phyloP scores from a whole-genome alignment of 306 rosid genomes.

The Rosa multiflora region DNA sequence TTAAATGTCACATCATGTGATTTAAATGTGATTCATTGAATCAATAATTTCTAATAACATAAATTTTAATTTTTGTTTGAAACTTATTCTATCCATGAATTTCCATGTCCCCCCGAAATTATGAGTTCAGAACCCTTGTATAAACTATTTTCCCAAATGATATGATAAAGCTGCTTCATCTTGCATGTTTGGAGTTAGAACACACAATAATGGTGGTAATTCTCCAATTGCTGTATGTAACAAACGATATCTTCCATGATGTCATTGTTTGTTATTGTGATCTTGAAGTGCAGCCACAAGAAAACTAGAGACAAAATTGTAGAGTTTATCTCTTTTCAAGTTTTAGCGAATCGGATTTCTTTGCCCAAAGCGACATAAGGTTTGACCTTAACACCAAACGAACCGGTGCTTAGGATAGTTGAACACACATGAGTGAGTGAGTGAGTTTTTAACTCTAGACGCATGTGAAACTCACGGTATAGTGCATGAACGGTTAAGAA shows the following conservation, averaged over 20 bases:
- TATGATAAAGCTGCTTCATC: neutral
- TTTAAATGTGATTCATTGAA: too few relatives aligned
- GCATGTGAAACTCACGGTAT: too few relatives aligned
- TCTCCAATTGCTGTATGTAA: slow-evolving; percentile 7
- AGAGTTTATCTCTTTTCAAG: neutral
- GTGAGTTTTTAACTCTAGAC: too few relatives aligned
- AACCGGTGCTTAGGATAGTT: neutral
- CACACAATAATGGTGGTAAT: neutral
- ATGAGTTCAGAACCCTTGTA: neutral
- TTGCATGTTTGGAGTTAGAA: neutral
- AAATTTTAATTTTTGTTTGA: too few relatives aligned
- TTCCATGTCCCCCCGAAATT: neutral
- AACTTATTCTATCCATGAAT: too few relatives aligned
- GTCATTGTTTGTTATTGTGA: slow-evolving; percentile 8
- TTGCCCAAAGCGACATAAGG: neutral
- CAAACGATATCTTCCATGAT: slow-evolving; percentile 17
- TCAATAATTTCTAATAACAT: too few relatives aligned
- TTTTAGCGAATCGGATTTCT: neutral
- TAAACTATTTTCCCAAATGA: neutral
- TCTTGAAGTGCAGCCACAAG: neutral
- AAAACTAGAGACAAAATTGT: neutral
- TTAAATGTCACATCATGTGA: too few relatives aligned
- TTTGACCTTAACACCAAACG: neutral
- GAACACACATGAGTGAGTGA: neutral
- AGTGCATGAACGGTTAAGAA: too few relatives aligned